Base-by-base conservation (phyloP, 1,284 basidiomycete species). In the Malassezia globosa region DNA sequence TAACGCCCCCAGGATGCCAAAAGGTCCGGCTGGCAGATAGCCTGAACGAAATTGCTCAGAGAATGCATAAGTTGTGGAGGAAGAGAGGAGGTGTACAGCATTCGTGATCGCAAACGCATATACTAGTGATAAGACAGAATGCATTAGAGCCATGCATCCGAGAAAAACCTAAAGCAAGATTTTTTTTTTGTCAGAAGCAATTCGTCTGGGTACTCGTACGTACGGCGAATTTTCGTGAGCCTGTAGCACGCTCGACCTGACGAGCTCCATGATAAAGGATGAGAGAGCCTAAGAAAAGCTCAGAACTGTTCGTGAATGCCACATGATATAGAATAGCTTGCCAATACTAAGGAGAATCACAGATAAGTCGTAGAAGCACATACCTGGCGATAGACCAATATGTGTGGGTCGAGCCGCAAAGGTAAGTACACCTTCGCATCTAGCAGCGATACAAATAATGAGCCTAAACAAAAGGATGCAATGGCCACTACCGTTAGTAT, bases 271-370 rank as follows among this genome's bases (percentile, higher is more conserved):
- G 27, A 35, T 52, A 34, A 24, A 34, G 23, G 2, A 52, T 7
- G 7, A 52, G 6, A 4, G 39, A 4, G 2, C 38, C 39, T 1
- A 46, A 34, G n/a, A 46, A 34, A 10, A 47, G 27, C 24, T 45
- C 42, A 5, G 39, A 37, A 35, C 44, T 52, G 16, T 42, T 47
- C 0, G 41, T 34, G 14, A 41, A 47, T 10, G 29, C 44, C 19
- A 42, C 14, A 16, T 46, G 50, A 24, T 52, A 52, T 11, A 31
- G 13, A 7, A 23, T 19, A 1, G 23, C 37, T 34, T 52, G 50
- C 50, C 50, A 52, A 18, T 46, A 46, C 37, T n/a, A n/a, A n/a
- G n/a, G 41, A 14, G 6, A n/a, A n/a, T n/a, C n/a, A n/a, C n/a
- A n/a, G 25, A 14, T 29, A 4, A 42, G 26, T 11, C n/a, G n/a